Conservation (phyloP, 1,284 basidiomycete genomes). For the Pseudozyma sp. region DNA sequence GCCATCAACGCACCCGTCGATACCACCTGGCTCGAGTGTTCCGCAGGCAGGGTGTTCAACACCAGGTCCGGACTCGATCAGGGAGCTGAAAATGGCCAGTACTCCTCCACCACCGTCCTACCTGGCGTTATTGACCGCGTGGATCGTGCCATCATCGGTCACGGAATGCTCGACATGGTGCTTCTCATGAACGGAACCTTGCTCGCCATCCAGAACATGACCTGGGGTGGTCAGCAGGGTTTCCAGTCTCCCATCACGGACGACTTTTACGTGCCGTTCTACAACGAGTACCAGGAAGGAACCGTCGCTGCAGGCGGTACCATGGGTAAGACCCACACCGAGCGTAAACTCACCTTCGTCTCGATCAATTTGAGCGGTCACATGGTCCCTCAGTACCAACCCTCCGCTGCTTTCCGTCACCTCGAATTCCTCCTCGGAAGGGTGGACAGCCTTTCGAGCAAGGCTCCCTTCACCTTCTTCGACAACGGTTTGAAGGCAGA, state of each 20-base stretch:
- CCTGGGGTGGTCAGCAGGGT: constrained; percentile 63
- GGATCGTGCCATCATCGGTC: constrained; percentile 56
- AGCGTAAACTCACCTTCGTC: constrained; percentile 63
- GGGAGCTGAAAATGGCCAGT: constrained; percentile 21
- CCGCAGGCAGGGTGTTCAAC: constrained; percentile 41
- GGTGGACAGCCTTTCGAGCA: constrained; percentile 31
- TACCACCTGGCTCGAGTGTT: constrained; percentile 52
- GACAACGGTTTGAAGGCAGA: constrained; percentile 28
- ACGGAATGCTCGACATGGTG: constrained; percentile 59
- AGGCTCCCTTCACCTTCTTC: constrained; percentile 28
- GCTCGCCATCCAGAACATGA: constrained; percentile 65
- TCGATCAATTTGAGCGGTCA: constrained; percentile 40
- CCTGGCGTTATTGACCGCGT: constrained; percentile 56
- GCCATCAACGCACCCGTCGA: constrained; percentile 54
- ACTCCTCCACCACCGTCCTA: constrained; percentile 41
- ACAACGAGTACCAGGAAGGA: constrained; percentile 20
- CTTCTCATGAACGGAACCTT: constrained; percentile 57
- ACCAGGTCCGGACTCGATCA: constrained; percentile 28
- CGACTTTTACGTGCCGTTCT: constrained; percentile 43
- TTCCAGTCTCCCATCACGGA: constrained; percentile 54
- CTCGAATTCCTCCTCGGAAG: constrained; percentile 62
- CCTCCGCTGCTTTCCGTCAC: constrained; percentile 51
- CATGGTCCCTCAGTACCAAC: constrained; percentile 64
- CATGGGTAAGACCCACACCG: constrained; percentile 48
- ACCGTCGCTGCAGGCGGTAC: constrained; percentile 28